phyloP scores from a whole-genome alignment of 371 early-diverging fungal species.

The Mortierella sp. region DNA sequence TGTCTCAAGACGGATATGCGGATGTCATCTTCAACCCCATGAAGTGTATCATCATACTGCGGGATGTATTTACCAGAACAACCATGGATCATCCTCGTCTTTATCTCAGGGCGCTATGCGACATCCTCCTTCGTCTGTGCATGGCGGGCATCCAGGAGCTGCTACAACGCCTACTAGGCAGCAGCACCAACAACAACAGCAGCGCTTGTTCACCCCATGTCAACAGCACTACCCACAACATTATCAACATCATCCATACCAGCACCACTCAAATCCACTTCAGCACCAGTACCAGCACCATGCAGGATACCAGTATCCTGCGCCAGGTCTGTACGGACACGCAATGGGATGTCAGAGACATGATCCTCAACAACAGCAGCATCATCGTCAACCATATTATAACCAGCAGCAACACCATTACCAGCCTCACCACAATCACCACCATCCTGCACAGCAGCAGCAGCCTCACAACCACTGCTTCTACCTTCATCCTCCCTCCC shows the following conservation, averaged over 20 bases:
- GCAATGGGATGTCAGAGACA: neutral
- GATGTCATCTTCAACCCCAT: neutral
- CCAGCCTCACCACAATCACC: neutral
- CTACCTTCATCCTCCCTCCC: neutral
- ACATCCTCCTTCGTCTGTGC: neutral
- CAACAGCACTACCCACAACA: neutral
- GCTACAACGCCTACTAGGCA: neutral
- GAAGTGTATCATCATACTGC: neutral
- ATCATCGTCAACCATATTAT: neutral
- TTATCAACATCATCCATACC: slow-evolving; percentile 24
- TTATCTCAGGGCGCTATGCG: neutral
- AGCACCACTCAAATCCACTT: neutral
- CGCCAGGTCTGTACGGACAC: neutral
- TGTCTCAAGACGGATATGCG: neutral
- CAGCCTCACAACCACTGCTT: neutral
- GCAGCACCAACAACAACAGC: slow-evolving; percentile 4
- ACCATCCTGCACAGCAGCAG: neutral
- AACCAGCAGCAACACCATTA: neutral
- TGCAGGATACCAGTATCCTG: neutral
- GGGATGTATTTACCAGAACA: neutral
- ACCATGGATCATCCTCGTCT: neutral
- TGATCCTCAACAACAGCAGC: slow-evolving; percentile 9
- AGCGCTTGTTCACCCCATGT: neutral
- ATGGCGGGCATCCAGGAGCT: neutral
- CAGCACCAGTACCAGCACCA: slow-evolving; percentile 13